phyloP scores from a whole-genome alignment of 129 eudicot genomes.

The Helianthus annuus region HanXRQr2.0-SUNRISE NC_035448.2:4664065-4664564 shows the following conservation, averaged over 20 bases:
- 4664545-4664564: too few species aligned
- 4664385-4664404: too few species aligned
- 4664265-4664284: too few species aligned
- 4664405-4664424: too few species aligned
- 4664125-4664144: slow-evolving; percentile 76
- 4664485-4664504: too few species aligned
- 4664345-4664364: too few species aligned
- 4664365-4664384: background rate
- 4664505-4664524: too few species aligned
- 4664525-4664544: too few species aligned
- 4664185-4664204: slow-evolving; percentile 64
- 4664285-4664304: slow-evolving; percentile 23
- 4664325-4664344: too few species aligned
- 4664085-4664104: slow-evolving; percentile 73
- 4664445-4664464: too few species aligned
- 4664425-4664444: too few species aligned
- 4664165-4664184: slow-evolving; percentile 99
- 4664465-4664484: too few species aligned
- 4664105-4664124: slow-evolving; percentile 81
- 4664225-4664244: background rate
- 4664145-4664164: slow-evolving; percentile 98
- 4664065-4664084: background rate
- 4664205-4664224: slow-evolving; percentile 53
- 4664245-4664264: background rate
- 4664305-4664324: slow-evolving; percentile 41